Conservation (phyloP, 2,329 filamentous ascomycete species). For the Ambrosiella beaveri region DNA sequence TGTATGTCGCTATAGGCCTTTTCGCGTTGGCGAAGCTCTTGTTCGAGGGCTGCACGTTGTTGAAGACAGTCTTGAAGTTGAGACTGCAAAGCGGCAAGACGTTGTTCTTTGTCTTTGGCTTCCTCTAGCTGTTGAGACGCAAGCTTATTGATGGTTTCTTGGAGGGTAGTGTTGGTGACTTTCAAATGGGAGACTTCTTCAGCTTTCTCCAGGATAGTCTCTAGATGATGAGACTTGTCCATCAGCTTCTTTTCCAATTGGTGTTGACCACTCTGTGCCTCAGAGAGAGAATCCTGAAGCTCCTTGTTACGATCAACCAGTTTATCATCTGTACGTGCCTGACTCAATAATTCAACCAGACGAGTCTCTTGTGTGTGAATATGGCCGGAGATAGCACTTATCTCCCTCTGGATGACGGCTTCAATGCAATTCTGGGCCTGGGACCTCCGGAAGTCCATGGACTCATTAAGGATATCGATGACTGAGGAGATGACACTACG, state of each 20-base stretch:
- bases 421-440: not conserved
- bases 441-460: not conserved
- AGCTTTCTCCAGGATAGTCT: constrained; percentile 2
- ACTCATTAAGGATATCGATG: not conserved
- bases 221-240: constrained; percentile 2
- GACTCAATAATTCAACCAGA: not conserved
- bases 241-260: constrained; percentile 7
- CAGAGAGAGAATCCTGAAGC: constrained; percentile 6
- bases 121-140: not conserved
- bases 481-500: constrained; percentile 7
- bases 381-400: not conserved
- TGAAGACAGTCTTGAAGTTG: constrained; percentile 7
- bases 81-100: not conserved
- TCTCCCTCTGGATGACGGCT: not conserved
- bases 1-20: constrained; percentile 1
- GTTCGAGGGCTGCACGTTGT: not conserved
- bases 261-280: not conserved
- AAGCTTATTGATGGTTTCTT: not conserved
- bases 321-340: not conserved
- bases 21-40: constrained; percentile 6
- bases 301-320: not conserved
- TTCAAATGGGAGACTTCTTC: constrained; percentile 2
- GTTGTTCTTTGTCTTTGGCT: not conserved
- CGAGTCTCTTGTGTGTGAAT: not conserved
- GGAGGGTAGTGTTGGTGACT: constrained; percentile 2